Evolutionary conservation across 345 rosid genomes (phyloP).

Genomic region (Bruguiera gymnorhiza): DNA sequence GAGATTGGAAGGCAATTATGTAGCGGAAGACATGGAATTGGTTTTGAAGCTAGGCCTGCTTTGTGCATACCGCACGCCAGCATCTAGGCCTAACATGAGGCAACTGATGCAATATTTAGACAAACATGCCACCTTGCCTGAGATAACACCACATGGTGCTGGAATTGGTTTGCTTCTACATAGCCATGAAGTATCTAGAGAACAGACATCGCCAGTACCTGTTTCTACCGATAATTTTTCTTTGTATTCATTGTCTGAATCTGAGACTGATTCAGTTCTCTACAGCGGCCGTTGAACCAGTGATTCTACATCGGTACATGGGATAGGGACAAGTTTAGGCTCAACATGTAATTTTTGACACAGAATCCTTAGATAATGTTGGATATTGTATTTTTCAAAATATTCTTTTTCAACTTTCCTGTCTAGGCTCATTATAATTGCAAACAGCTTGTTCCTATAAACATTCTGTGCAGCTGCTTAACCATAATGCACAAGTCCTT

Average conservation of each 20-base stretch:
- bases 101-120: slow-evolving; percentile 16
- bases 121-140: slow-evolving; percentile 2
- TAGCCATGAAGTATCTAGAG: not conserved
- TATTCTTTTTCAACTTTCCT: too few species aligned
- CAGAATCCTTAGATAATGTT: too few species aligned
- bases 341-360: too few species aligned
- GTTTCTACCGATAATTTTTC: not conserved
- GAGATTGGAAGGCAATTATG: slow-evolving; percentile 9
- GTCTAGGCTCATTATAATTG: too few species aligned
- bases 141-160: not conserved
- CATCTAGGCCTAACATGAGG: slow-evolving; percentile 17
- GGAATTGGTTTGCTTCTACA: not conserved
- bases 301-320: too few species aligned
- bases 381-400: too few species aligned
- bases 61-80: not conserved
- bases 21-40: slow-evolving; percentile 13
- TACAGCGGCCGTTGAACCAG: not conserved
- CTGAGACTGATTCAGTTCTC: not conserved
- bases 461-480: too few species aligned
- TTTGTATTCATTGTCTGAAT: not conserved
- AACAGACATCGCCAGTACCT: not conserved
- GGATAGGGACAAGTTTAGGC: too few species aligned
- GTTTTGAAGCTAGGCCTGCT: slow-evolving; percentile 16
- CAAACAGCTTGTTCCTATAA: too few species aligned
- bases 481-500: too few species aligned